Evolutionary conservation across 805 yeast species (phyloP).

Genomic region (Torulaspora franciscae): DNA sequence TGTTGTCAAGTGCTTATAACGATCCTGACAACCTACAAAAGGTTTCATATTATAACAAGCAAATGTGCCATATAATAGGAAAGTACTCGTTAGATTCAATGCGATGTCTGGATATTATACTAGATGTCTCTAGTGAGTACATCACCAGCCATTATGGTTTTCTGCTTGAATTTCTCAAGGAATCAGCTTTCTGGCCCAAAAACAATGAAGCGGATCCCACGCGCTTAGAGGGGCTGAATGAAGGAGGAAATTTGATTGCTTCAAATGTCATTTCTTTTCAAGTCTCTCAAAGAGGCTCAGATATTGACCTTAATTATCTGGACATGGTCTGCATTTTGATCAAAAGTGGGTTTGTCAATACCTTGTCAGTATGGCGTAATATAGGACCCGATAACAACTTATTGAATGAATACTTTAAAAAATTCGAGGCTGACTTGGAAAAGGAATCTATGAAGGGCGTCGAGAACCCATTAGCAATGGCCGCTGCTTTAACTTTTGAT

Average conservation of each 20-base stretch:
- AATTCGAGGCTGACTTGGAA: slow-evolving; percentile 45
- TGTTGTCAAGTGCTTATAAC: slow-evolving; percentile 41
- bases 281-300: slow-evolving; percentile 23
- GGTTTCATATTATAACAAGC: slow-evolving; percentile 42
- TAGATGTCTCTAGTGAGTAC: slow-evolving; percentile 48
- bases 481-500: slow-evolving; percentile 74
- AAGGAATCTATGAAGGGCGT: slow-evolving; percentile 56
- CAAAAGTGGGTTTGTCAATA: slow-evolving; percentile 60
- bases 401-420: slow-evolving; percentile 41
- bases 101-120: slow-evolving; percentile 57
- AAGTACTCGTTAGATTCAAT: slow-evolving; percentile 71
- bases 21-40: slow-evolving; percentile 41
- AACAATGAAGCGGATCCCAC: slow-evolving; percentile 32
- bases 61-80: slow-evolving; percentile 58
- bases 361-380: slow-evolving; percentile 55
- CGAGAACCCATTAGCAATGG: slow-evolving; percentile 78
- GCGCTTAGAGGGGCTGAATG: slow-evolving; percentile 33
- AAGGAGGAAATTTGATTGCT: slow-evolving; percentile 54
- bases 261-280: slow-evolving; percentile 49
- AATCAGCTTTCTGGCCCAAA: slow-evolving; percentile 66
- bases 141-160: slow-evolving; percentile 44
- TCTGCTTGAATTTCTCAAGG: slow-evolving; percentile 45
- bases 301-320: slow-evolving; percentile 34
- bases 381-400: slow-evolving; percentile 49
- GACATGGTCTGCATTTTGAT: slow-evolving; percentile 52